Evolutionary conservation across 164 flowering plant species (phyloP).

Genomic region (Sedum album): DNA sequence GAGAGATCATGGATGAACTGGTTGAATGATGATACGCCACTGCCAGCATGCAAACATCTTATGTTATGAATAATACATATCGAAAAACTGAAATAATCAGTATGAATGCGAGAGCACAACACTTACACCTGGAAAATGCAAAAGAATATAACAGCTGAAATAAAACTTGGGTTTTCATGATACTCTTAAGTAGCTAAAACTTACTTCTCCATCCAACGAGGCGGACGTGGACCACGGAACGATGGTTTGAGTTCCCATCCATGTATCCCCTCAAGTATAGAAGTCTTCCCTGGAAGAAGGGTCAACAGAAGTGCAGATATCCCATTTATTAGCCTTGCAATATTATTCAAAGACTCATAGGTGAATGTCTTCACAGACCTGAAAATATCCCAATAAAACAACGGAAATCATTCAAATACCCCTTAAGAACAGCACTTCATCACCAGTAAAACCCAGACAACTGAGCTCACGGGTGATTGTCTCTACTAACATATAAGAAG

Average conservation of each 20-base stretch:
- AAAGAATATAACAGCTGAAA: too few relatives aligned
- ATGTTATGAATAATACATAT: neutral
- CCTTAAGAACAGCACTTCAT: neutral
- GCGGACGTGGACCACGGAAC: slow-evolving; percentile 83
- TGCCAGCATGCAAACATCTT: slow-evolving; percentile 19
- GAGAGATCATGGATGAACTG: slow-evolving; percentile 83
- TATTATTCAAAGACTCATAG: slow-evolving; percentile 78
- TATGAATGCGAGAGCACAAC: neutral
- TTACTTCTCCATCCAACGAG: slow-evolving; percentile 99
- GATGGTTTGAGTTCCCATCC: slow-evolving; percentile 99
- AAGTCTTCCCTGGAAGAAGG: slow-evolving; percentile 75
- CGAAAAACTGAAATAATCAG: neutral
- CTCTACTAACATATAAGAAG: too few relatives aligned
- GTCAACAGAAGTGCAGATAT: slow-evolving; percentile 74
- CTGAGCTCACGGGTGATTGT: too few relatives aligned
- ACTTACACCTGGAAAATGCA: too few relatives aligned
- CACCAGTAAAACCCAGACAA: neutral
- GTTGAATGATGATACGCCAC: slow-evolving; percentile 98
- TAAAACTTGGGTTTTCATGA: neutral
- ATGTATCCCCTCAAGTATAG: slow-evolving; percentile 80
- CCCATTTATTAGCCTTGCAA: slow-evolving; percentile 87
- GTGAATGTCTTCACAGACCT: slow-evolving; percentile 95
- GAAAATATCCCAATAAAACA: slow-evolving; percentile 18
- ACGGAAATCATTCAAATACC: slow-evolving; percentile 3
- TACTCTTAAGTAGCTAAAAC: slow-evolving; percentile 15